Evolutionary conservation across 148 eudicot genomes (phyloP).

Genomic region (Chenopodium album): DNA sequence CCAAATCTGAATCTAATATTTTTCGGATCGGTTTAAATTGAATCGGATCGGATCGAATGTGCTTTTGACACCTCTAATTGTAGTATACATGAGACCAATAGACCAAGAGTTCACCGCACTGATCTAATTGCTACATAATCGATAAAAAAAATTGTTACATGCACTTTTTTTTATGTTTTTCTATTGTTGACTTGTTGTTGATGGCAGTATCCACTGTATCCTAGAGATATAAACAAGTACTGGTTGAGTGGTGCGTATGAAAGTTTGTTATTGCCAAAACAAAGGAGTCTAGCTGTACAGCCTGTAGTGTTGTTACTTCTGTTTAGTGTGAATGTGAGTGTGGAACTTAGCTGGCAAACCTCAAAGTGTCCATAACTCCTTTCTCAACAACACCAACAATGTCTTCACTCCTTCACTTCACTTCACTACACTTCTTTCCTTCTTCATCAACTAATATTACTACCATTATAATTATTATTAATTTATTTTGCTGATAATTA

Average conservation of each 20-base stretch:
- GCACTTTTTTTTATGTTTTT: too few species aligned
- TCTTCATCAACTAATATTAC: neutral
- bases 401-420: neutral
- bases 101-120: too few species aligned
- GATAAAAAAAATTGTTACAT: too few species aligned
- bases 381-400: neutral
- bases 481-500: neutral
- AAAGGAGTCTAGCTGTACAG: neutral
- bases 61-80: too few species aligned
- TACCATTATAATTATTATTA: neutral
- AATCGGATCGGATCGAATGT: too few species aligned
- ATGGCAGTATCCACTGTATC: too few species aligned
- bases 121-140: too few species aligned
- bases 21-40: too few species aligned
- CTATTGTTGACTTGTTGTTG: neutral
- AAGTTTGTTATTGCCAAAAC: neutral
- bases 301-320: conserved; percentile 30
- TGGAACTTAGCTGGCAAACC: conserved; percentile 21
- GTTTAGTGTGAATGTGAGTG: neutral
- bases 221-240: neutral
- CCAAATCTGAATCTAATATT: too few species aligned
- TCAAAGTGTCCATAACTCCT: neutral
- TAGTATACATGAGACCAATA: too few species aligned
- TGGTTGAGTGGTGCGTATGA: neutral
- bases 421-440: neutral